Percentiles rank a stretch among this genome's conserved stretches.
phyloP scores from a whole-genome alignment of 805 yeast genomes.

The Kodamaea jinghongensis region DNA sequence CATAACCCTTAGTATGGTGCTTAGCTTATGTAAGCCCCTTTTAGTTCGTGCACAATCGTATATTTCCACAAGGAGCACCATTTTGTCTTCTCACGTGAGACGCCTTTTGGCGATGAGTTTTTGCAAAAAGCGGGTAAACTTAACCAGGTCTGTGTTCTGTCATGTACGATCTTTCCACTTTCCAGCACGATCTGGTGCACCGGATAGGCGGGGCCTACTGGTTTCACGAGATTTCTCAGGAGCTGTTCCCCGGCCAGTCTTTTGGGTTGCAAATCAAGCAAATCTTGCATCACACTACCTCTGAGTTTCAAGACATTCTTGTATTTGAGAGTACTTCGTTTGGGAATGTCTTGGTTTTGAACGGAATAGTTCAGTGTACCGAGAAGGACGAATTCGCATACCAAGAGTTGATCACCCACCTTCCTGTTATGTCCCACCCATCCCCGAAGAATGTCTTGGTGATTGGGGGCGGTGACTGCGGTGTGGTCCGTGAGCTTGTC shows the following conservation, averaged over 20 bases:
- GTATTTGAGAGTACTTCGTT: constrained; percentile 72
- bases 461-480: constrained; percentile 97
- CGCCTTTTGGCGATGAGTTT: no score
- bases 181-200: constrained; percentile 28
- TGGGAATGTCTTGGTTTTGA: constrained; percentile 86
- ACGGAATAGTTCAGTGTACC: constrained; percentile 87
- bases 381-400: constrained; percentile 93
- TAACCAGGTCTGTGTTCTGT: no score
- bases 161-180: constrained; percentile 8
- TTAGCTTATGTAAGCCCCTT: no score
- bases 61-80: no score
- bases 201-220: constrained; percentile 44
- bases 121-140: no score
- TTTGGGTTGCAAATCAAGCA: constrained; percentile 61
- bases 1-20: no score
- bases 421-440: constrained; percentile 76
- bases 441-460: constrained; percentile 75
- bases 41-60: no score
- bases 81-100: no score
- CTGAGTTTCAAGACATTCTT: constrained; percentile 77
- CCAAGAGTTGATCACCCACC: constrained; percentile 87
- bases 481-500: constrained; percentile 83
- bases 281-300: constrained; percentile 63
- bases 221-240: constrained; percentile 75
- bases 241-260: constrained; percentile 85